These are phyloP conservation scores for Talaromyces thailandensis DNA, from an alignment of 495 filamentous ascomycete genomes.

Conservation along the genomic window DNA sequence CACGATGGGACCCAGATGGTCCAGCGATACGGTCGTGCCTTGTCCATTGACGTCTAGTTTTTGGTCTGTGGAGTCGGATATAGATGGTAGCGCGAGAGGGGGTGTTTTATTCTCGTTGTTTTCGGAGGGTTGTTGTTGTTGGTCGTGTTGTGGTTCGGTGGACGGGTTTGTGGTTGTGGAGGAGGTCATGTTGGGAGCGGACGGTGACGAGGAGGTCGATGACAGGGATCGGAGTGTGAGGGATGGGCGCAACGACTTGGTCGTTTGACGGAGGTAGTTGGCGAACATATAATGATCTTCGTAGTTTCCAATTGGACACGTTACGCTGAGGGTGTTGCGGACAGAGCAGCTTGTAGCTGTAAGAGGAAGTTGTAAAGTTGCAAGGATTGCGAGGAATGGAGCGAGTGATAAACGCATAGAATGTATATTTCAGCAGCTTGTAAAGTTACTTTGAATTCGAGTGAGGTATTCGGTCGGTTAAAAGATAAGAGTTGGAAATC, in stretches of 20 bases:
- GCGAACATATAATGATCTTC: background rate
- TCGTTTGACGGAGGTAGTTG: slow-evolving; percentile 1
- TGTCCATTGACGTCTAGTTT: slow-evolving; percentile 39
- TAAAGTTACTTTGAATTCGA: no score
- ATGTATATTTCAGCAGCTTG: background rate
- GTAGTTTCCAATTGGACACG: background rate
- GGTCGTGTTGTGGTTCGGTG: background rate
- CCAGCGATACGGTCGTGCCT: slow-evolving; percentile 38
- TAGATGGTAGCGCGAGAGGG: slow-evolving; percentile 1
- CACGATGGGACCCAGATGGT: slow-evolving; percentile 57
- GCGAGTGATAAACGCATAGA: background rate
- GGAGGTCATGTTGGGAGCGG: background rate
- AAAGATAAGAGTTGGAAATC: no score
- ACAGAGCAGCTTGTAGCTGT: background rate
- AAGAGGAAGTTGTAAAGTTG: background rate
- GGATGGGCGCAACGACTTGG: background rate
- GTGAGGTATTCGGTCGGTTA: no score
- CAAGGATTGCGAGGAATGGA: background rate
- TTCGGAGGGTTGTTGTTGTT: background rate
- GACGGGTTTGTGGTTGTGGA: background rate
- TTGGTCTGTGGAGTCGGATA: background rate
- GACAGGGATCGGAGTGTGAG: background rate
- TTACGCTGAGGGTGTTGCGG: background rate
- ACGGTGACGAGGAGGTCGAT: background rate
- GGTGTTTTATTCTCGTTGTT: background rate